Evolutionary conservation across 176 grass and related monocot genomes (phyloP), one percentile per base, ranked within the genome.

Genomic region (Urochloa ruziziensis): DNA sequence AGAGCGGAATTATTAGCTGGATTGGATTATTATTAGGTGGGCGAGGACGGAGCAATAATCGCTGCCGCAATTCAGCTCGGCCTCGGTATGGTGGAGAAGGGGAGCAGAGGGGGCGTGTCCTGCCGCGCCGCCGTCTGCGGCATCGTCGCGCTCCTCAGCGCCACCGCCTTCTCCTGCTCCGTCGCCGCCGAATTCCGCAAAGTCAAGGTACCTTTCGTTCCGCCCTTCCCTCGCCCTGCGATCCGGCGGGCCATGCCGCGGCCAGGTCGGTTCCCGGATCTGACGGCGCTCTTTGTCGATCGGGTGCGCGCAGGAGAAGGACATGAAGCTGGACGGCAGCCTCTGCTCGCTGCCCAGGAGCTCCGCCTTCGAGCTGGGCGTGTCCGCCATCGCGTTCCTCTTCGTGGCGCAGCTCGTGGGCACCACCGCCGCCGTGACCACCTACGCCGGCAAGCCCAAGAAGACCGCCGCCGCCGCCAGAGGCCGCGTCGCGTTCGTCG

Each of bases 311-410:
- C 89, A 98, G 95, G 89, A 44, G 25, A 75, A 78, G 84, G 89
- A 92, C 74, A 83, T 98, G 89, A 98, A 92, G 62, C 17, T 98
- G 29, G 96, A 98, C 39, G 96, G 96, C 36, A 94, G 87, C 82
- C 91, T 96, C 27, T 98, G 96, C 90, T 98, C 89, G 66, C 80
- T 98, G 48, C 96, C 93, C 16, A 85, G 13, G 80, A 94, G 89
- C 73, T n/a, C 82, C n/a, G 86, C 96, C 0, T 98, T 98, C 62
- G 89, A 85, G 67, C 60, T 98, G 80, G 96, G 93, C 30, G 89
- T 96, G 36, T 73, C 87, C 5, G 96, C 96, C 54, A 57, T 92
- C 71, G 87, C 75, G 3, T 98, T 86, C 85, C 86, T 96, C 58
- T 89, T 91, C 4, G 62, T 90, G 29, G 87, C 93, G 14, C 96